These are phyloP conservation scores for Halophytophthora batemanensis DNA, from an alignment of 352 stramenopile genomes.

Conservation along the genomic window DNA sequence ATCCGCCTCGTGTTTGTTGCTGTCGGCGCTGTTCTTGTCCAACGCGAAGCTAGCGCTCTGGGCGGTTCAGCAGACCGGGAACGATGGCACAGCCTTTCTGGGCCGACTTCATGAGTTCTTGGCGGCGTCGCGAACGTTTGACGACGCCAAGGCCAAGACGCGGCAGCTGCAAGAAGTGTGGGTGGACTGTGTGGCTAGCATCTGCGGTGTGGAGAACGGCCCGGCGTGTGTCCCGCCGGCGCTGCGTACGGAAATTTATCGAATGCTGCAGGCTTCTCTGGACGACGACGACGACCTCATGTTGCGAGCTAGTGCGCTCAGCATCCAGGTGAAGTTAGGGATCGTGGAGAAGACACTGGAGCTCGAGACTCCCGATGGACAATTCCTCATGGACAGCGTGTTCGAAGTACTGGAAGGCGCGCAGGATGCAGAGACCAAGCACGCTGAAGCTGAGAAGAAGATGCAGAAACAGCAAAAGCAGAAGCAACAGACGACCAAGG, in stretches of 20 bases:
- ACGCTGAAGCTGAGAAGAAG: slow-evolving; percentile 16
- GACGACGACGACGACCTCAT: slow-evolving; percentile 75
- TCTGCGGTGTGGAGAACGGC: slow-evolving; percentile 75
- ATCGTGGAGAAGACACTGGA: slow-evolving; percentile 84
- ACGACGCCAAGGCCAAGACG: slow-evolving; percentile 39
- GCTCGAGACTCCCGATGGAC: slow-evolving; percentile 46
- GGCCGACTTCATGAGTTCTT: slow-evolving; percentile 56
- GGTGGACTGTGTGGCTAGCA: slow-evolving; percentile 77
- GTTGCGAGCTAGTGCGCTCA: slow-evolving; percentile 67
- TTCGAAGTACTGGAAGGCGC: slow-evolving; percentile 72
- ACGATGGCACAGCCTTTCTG: slow-evolving; percentile 60
- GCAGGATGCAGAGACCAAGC: slow-evolving; percentile 48
- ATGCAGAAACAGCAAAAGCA: slow-evolving; percentile 21
- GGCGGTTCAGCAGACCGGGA: slow-evolving; percentile 61
- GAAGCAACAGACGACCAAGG: slow-evolving; percentile 13
- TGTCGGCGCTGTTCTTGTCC: slow-evolving; percentile 76
- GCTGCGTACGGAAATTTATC: slow-evolving; percentile 74
- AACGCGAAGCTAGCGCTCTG: slow-evolving; percentile 81
- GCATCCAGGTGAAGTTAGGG: slow-evolving; percentile 80
- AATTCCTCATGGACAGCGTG: slow-evolving; percentile 68
- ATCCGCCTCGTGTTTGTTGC: slow-evolving; percentile 60
- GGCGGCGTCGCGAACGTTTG: slow-evolving; percentile 43
- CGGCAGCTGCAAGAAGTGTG: slow-evolving; percentile 72
- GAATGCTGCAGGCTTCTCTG: slow-evolving; percentile 62
- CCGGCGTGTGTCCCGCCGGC: slow-evolving; percentile 56